Conservation (phyloP, 2,329 filamentous ascomycete species). For the Penicillium brevicompactum region DNA sequence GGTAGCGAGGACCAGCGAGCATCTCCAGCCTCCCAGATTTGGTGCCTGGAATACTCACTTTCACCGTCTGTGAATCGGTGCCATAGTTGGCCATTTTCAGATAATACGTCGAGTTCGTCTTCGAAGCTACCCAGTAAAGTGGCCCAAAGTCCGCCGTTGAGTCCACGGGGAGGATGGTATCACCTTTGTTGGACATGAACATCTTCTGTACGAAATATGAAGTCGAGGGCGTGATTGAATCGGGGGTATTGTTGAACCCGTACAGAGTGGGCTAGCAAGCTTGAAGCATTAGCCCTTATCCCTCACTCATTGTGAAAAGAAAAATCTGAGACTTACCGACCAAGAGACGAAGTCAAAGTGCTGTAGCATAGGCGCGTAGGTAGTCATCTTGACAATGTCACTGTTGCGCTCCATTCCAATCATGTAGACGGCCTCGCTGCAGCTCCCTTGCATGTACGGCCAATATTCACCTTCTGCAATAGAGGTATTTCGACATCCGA, state of each 20-base stretch:
- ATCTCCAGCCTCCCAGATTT: constrained; percentile 25
- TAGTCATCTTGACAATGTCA: constrained; percentile 38
- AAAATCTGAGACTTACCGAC: constrained; percentile 27
- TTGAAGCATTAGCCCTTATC: neutral
- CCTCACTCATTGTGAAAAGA: neutral
- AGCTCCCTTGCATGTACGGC: constrained; percentile 50
- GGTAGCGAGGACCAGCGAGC: constrained; percentile 23
- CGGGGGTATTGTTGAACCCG: constrained; percentile 31
- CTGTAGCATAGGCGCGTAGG: constrained; percentile 41
- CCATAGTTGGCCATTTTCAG: constrained; percentile 38
- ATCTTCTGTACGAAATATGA: constrained; percentile 41
- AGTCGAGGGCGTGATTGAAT: constrained; percentile 33
- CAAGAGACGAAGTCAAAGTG: constrained; percentile 38
- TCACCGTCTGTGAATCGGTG: constrained; percentile 22
- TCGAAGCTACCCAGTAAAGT: constrained; percentile 39
- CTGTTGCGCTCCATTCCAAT: constrained; percentile 53
- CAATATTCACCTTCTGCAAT: constrained; percentile 21
- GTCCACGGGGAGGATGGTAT: constrained; percentile 32
- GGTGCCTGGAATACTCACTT: constrained; percentile 28
- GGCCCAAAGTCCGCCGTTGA: constrained; percentile 31
- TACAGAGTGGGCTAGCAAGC: constrained; percentile 34
- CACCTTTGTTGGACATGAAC: constrained; percentile 37
- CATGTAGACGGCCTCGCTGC: constrained; percentile 66
- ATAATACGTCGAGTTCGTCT: constrained; percentile 22
- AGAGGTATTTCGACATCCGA: constrained; percentile 29